Base-by-base conservation (phyloP, 202 grass and related monocot species). In the Zoysia matrella region DNA sequence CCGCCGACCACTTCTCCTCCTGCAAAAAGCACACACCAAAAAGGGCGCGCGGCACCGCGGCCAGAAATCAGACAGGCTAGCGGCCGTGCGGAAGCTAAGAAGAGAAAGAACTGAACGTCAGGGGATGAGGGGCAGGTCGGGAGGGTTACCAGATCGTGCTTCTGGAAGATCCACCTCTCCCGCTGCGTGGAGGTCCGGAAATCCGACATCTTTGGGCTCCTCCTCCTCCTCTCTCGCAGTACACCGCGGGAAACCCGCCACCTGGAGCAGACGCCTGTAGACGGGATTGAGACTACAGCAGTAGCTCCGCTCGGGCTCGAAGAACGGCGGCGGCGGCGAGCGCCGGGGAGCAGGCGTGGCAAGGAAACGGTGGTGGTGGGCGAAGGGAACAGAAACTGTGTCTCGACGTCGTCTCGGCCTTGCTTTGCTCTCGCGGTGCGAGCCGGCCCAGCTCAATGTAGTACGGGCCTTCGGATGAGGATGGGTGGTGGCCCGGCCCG, bases 141-240 rank as follows among this genome's bases (percentile, higher is more conserved):
- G 8, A 62, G 8, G 18, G 42, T 86, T 52, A 98, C 95, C 92
- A 95, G 67, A 81, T 98, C 85, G 7, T 93, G 84, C 14, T 85
- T 57, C n/a, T 88, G 76, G 78, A 95, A 91, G 77, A 98, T 98
- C 95, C 95, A 98, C 71, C 82, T 91, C 13, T 90, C 85, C 11
- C 92, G 74, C 69, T 98, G 95, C 52, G 92, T 88, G 69, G 95
- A 98, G 67, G 88, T 95, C 82, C 83, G 88, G 82, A 98, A 98
- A 91, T 95, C 95, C 54, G 92, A 74, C 92, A 95, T 95, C 66
- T 62, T 81, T 49, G 44, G 12, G 6, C 44, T 53, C 13, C 83
- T 18, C 58, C 70, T 11, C 52, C 60, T 41, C 72, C 52, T 36
- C 30, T 36, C 51, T 71, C 77, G 18, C 6, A 18, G 56, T 63